phyloP scores from a whole-genome alignment of 176 grass and related monocot genomes.

The Hyparrhenia diplandra region DNA sequence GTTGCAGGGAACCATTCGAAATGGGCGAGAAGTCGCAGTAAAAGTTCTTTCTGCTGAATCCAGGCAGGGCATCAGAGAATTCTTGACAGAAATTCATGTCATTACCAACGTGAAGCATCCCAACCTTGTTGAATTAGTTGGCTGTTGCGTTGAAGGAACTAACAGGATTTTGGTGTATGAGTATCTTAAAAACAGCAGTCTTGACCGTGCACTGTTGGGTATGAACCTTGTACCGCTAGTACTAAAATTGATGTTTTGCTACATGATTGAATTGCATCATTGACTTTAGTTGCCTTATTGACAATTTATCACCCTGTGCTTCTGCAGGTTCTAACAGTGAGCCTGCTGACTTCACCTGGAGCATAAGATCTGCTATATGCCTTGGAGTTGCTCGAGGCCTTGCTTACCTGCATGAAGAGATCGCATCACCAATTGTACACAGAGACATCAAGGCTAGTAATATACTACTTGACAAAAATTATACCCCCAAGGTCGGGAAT shows the following conservation, averaged over 20 bases:
- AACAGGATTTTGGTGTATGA: conserved; percentile 91
- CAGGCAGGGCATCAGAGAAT: conserved; percentile 78
- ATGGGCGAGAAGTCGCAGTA: conserved; percentile 44
- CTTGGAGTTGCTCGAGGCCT: conserved; percentile 64
- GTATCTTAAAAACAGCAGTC: conserved; percentile 73
- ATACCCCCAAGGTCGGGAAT: conserved; percentile 79
- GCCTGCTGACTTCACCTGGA: conserved; percentile 65
- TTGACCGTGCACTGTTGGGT: conserved; percentile 81
- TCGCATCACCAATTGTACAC: conserved; percentile 73
- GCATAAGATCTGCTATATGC: conserved; percentile 68
- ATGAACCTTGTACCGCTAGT: background rate
- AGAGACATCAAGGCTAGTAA: conserved; percentile 99
- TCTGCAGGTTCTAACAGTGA: conserved; percentile 66
- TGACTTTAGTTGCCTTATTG: background rate
- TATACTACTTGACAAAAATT: conserved; percentile 68
- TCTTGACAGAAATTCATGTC: conserved; percentile 89
- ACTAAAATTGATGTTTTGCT: background rate
- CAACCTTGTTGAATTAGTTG: conserved; percentile 86
- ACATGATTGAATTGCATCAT: background rate
- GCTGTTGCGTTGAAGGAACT: conserved; percentile 72
- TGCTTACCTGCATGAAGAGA: conserved; percentile 78
- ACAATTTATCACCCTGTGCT: conserved; percentile 1
- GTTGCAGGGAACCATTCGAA: conserved; percentile 69
- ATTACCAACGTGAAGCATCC: conserved; percentile 85
- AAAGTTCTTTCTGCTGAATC: conserved; percentile 97